Evolutionary conservation across 306 rosid species (phyloP).

Genomic region (Sesbania bispinosa): DNA sequence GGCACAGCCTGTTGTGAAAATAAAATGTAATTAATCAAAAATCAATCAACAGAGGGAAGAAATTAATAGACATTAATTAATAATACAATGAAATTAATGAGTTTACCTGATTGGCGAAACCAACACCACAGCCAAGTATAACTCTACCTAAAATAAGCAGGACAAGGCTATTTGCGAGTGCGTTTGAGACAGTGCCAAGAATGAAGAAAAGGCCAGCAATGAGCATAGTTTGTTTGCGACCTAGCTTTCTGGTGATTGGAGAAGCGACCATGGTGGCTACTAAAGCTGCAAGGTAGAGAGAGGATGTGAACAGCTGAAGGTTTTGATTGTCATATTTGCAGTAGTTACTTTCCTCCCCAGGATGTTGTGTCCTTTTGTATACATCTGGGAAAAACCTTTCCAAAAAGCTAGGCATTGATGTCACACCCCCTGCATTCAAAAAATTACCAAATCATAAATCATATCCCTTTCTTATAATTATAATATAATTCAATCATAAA

Average conservation of each 20-base stretch:
- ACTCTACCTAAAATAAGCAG: slow-evolving; percentile 64
- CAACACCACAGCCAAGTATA: slow-evolving; percentile 75
- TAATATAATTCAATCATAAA: too few species aligned
- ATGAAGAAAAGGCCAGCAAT: slow-evolving; percentile 65
- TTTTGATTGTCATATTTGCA: slow-evolving; percentile 74
- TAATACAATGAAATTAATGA: background rate
- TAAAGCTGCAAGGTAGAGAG: slow-evolving; percentile 74
- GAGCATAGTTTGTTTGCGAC: slow-evolving; percentile 64
- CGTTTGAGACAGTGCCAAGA: slow-evolving; percentile 48
- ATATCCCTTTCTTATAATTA: background rate
- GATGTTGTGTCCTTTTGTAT: slow-evolving; percentile 20
- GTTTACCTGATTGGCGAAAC: slow-evolving; percentile 67
- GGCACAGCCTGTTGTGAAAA: slow-evolving; percentile 47
- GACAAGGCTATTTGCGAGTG: slow-evolving; percentile 35
- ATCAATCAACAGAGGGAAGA: background rate
- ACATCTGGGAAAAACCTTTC: slow-evolving; percentile 59
- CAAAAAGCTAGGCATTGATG: slow-evolving; percentile 60
- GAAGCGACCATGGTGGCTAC: slow-evolving; percentile 65
- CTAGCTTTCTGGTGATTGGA: slow-evolving; percentile 41
- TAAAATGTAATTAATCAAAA: background rate
- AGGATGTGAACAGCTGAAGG: slow-evolving; percentile 73
- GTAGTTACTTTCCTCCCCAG: slow-evolving; percentile 38
- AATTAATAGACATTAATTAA: background rate
- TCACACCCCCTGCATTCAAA: slow-evolving; percentile 63
- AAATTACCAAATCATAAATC: too few species aligned